Conservation (phyloP, 805 yeast genomes). For the Pichia nakasei region DNA sequence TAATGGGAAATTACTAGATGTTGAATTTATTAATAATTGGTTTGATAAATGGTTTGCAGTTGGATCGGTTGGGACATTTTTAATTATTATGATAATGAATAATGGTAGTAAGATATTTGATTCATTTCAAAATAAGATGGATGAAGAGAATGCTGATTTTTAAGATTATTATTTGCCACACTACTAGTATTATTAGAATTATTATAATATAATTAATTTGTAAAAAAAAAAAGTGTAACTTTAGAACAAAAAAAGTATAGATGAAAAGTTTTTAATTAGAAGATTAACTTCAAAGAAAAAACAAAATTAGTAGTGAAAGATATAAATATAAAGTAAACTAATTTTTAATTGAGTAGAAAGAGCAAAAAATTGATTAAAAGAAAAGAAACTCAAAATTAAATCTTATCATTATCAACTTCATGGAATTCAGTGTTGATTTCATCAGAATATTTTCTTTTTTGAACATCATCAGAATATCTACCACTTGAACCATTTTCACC, state of each 20-base stretch:
- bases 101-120: conserved; percentile 15
- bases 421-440: conserved; percentile 1
- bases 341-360: too few species aligned
- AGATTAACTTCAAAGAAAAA: too few species aligned
- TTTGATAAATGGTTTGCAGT: conserved; percentile 43
- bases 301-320: neutral
- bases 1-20: conserved; percentile 10
- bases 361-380: neutral
- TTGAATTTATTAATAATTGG: conserved; percentile 40
- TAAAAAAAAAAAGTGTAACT: too few species aligned
- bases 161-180: too few species aligned
- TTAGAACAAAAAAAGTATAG: too few species aligned
- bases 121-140: conserved; percentile 8
- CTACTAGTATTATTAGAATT: too few species aligned
- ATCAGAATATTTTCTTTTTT: conserved; percentile 8
- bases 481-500: conserved; percentile 6
- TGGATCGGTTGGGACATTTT: conserved; percentile 30
- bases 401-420: neutral
- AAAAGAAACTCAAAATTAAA: too few species aligned
- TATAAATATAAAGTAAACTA: too few species aligned
- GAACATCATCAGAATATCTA: conserved; percentile 11
- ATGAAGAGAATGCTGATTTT: conserved; percentile 26
- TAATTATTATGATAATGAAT: conserved; percentile 20
- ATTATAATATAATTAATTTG: too few species aligned
- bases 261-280: too few species aligned